Conservation (phyloP, 2,329 filamentous ascomycete species). For the Mollisia scopiformis region DNA sequence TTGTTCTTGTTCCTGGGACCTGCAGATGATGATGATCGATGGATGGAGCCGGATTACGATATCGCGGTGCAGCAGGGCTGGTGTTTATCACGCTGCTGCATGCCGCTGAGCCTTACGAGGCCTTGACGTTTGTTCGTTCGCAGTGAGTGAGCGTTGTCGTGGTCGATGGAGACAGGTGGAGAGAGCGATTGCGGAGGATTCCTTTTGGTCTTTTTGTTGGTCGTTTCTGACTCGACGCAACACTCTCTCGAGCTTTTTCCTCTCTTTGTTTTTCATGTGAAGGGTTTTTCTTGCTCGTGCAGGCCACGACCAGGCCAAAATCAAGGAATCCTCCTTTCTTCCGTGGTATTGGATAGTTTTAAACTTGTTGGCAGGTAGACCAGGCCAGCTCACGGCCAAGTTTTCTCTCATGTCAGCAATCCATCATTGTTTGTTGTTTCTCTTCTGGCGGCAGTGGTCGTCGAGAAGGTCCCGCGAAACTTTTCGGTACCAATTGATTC, state of each 20-base stretch:
- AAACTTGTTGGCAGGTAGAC: background rate
- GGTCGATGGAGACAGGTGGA: slow-evolving; percentile 12
- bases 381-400: background rate
- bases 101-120: background rate
- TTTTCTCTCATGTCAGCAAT: background rate
- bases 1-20: background rate
- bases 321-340: background rate
- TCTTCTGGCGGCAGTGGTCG: background rate
- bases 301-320: background rate
- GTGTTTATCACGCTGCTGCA: background rate
- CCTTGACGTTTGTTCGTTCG: background rate
- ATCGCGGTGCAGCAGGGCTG: background rate
- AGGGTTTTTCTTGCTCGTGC: background rate
- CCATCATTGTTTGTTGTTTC: background rate
- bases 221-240: background rate
- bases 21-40: background rate
- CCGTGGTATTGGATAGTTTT: background rate
- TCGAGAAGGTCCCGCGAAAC: background rate
- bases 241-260: background rate
- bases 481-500: background rate
- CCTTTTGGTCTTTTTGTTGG: background rate
- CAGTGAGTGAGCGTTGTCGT: slow-evolving; percentile 4
- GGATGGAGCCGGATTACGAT: background rate
- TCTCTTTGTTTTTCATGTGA: background rate
- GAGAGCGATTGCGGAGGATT: background rate